phyloP scores from a whole-genome alignment of 495 filamentous ascomycete species.

The Penicillium crystallinum region DNA sequence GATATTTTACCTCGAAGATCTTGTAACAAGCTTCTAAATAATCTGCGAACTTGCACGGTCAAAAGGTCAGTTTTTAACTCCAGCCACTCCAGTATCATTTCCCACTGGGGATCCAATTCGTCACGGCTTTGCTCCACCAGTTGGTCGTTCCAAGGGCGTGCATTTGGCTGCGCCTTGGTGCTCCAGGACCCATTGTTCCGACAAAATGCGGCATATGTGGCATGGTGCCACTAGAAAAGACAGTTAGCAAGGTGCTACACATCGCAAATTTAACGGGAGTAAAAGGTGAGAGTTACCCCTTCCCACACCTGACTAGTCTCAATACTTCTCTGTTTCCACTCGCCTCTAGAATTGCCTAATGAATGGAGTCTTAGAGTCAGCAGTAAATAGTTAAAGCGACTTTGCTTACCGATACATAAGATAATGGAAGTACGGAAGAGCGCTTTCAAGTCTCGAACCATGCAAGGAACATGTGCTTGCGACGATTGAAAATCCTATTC shows the following conservation, averaged over 20 bases:
- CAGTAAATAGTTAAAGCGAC: neutral
- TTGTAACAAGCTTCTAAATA: neutral
- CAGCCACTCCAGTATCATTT: neutral
- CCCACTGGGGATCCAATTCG: neutral
- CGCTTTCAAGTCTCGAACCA: neutral
- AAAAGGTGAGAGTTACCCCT: slow-evolving; percentile 11
- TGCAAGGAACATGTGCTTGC: neutral
- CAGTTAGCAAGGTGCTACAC: neutral
- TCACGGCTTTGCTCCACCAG: slow-evolving; percentile 4
- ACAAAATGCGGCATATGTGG: slow-evolving; percentile 26
- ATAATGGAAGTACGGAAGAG: neutral
- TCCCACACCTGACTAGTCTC: slow-evolving; percentile 17
- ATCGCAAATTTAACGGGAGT: neutral
- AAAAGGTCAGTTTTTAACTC: neutral
- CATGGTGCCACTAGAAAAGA: slow-evolving; percentile 18
- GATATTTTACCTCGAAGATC: slow-evolving; percentile 7
- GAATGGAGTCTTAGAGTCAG: neutral
- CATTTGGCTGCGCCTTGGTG: slow-evolving; percentile 1
- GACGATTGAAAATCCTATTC: neutral
- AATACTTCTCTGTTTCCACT: slow-evolving; percentile 8
- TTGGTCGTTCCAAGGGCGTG: slow-evolving; percentile 23
- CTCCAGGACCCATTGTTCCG: slow-evolving; percentile 10
- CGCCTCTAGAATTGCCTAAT: neutral
- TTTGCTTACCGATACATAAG: neutral
- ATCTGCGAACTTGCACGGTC: neutral